Base-by-base conservation (phyloP, 305 asterid genomes). In the Striga hermonthica region DNA sequence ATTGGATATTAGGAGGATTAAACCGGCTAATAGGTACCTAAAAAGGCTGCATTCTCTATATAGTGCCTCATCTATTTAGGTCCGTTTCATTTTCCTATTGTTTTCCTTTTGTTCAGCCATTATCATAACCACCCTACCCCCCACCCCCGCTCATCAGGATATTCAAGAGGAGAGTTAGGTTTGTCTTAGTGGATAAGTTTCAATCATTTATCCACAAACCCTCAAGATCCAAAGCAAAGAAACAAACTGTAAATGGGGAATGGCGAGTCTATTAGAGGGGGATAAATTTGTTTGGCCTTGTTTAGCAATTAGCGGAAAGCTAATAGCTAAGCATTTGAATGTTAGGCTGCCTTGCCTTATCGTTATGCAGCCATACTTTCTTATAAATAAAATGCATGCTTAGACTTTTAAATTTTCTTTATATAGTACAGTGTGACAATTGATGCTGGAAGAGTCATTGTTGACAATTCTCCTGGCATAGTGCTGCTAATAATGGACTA, bases 211-310 rank as follows among this genome's bases (percentile, higher is more conserved):
- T 22, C 34, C 37, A 8, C 10, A 16, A 16, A 34, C 58, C 8
- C 13, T 12, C 62, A 36, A 37, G 50, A 9, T 44, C 9, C n/a
- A 2, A 22, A 22, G 31, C 11, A n/a, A 57, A n/a, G 43, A 37
- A 36, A 57, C 31, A 37, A 0, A 37, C n/a, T 57, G n/a, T 12
- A 34, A 13, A 57, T 5, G 62, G 31, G 22, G 58, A 78, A 22
- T 22, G 31, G 31, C 31, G 31, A 22, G 31, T 22, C 31, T 22
- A 22, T 22, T 22, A 22, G 31, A 22, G 31, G 31, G 31, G 31
- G 31, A 22, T 1, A 22, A 22, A 22, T 22, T 22, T 22, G 2
- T 22, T 22, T 22, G 31, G 31, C 31, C 31, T 22, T 22, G 31
- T 22, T 22, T 22, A 22, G 31, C 31, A 22, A 22, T 22, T 22